A percentile compares a stretch with the other conserved stretches of the same genome.
Evolutionary conservation across 2,329 filamentous ascomycete species (phyloP).

Genomic region (Cytospora leucostoma): DNA sequence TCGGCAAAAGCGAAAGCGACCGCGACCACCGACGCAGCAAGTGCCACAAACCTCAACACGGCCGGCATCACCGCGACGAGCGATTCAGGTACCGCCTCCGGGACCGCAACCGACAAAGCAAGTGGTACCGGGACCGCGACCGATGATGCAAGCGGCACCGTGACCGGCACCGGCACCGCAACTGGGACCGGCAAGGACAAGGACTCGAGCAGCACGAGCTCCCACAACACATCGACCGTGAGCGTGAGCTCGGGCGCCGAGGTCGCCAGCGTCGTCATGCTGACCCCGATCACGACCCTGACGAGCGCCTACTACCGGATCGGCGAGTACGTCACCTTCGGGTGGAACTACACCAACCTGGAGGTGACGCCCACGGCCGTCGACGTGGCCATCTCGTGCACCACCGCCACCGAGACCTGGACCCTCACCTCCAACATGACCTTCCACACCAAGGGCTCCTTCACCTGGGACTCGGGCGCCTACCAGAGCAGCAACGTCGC

Average conservation of each 20-base stretch:
- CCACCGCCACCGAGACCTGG: conserved; percentile 53
- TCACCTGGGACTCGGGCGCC: conserved; percentile 59
- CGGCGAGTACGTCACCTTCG: conserved; percentile 59
- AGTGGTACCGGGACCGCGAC: conserved; percentile 33
- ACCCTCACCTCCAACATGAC: conserved; percentile 67
- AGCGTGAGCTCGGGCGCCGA: conserved; percentile 47
- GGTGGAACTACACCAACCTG: conserved; percentile 67
- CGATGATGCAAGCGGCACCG: conserved; percentile 29
- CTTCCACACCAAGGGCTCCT: conserved; percentile 51
- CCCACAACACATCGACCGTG: conserved; percentile 28
- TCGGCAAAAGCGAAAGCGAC: conserved; percentile 28
- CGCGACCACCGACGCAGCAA: conserved; percentile 33
- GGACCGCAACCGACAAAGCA: conserved; percentile 31
- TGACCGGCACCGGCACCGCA: conserved; percentile 21
- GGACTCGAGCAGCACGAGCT: conserved; percentile 31
- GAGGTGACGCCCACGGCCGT: conserved; percentile 59
- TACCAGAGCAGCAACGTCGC: conserved; percentile 49
- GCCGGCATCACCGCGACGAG: conserved; percentile 33
- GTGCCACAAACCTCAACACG: conserved; percentile 46
- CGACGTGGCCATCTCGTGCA: conserved; percentile 61
- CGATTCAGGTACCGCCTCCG: conserved; percentile 33
- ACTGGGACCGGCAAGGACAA: conserved; percentile 34
- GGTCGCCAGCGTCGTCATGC: conserved; percentile 54
- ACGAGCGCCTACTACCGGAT: conserved; percentile 60
- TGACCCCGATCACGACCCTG: conserved; percentile 50